Evolutionary conservation across 805 yeast genomes (phyloP).

Genomic region (Saturnispora besseyi): DNA sequence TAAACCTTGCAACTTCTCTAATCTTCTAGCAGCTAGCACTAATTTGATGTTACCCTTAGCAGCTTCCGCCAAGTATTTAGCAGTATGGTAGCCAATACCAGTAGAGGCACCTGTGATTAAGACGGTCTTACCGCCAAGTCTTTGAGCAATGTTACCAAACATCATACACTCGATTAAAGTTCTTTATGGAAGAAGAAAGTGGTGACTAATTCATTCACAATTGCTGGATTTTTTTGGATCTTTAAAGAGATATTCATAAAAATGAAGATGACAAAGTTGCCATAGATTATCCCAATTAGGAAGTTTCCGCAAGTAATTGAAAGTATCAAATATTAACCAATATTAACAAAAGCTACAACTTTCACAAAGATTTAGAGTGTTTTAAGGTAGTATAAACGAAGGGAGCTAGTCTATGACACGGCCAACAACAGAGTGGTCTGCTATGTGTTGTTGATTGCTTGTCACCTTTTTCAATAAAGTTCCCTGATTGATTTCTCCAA

Average conservation of each 20-base stretch:
- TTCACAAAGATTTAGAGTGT: neutral
- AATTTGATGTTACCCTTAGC: slow-evolving; percentile 42
- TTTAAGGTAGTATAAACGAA: neutral
- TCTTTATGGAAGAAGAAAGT: neutral
- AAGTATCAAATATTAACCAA: neutral
- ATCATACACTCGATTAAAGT: slow-evolving; percentile 9
- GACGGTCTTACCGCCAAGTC: slow-evolving; percentile 70
- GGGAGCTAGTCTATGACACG: slow-evolving; percentile 30
- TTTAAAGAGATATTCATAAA: neutral
- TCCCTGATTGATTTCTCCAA: slow-evolving; percentile 53
- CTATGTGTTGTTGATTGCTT: slow-evolving; percentile 37
- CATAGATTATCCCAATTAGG: neutral
- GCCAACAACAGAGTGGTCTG: slow-evolving; percentile 41
- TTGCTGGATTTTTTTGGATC: neutral
- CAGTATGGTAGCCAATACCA: slow-evolving; percentile 92
- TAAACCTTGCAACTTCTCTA: slow-evolving; percentile 35
- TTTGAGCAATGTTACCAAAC: slow-evolving; percentile 54
- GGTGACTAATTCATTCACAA: neutral
- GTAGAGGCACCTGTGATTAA: slow-evolving; percentile 95
- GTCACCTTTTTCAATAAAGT: slow-evolving; percentile 41
- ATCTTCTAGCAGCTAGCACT: slow-evolving; percentile 45
- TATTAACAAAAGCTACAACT: neutral
- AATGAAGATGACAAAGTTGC: too few species aligned
- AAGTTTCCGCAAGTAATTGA: neutral
- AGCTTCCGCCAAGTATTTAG: slow-evolving; percentile 69